phyloP scores from a whole-genome alignment of 768 basidiomycete genomes.

The Kwoniella dendrophila region DNA sequence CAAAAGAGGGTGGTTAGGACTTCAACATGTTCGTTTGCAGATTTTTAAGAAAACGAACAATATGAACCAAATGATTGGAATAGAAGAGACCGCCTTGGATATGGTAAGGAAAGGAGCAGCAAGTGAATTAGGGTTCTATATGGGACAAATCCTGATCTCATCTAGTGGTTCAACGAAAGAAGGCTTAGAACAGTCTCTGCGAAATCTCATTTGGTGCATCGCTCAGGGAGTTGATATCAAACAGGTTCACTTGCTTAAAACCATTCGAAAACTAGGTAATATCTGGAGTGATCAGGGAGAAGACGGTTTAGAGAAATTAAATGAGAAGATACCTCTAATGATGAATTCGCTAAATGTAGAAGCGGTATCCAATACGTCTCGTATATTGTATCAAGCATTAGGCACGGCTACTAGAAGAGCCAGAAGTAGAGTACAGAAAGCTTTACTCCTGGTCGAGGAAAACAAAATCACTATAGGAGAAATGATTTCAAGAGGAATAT shows the following conservation, averaged over 20 bases:
- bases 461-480: constrained; percentile 1
- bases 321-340: not conserved
- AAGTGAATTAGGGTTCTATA: constrained; percentile 1
- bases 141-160: constrained; percentile 3
- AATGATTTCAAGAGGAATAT: constrained; percentile 10
- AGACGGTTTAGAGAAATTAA: constrained; percentile 3
- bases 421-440: constrained; percentile 9
- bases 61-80: not conserved
- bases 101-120: constrained; percentile 9
- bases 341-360: not conserved
- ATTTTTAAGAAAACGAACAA: not conserved
- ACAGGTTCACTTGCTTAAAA: not conserved
- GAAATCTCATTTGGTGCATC: constrained; percentile 11
- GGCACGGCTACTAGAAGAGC: constrained; percentile 4
- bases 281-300: not conserved
- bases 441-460: constrained; percentile 5
- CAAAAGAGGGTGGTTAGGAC: constrained; percentile 12
- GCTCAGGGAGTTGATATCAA: constrained; percentile 9
- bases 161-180: constrained; percentile 2
- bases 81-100: constrained; percentile 10
- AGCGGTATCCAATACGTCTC: not conserved
- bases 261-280: constrained; percentile 11
- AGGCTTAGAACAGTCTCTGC: constrained; percentile 8
- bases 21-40: constrained; percentile 3
- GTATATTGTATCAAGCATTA: constrained; percentile 5